Evolutionary conservation across 768 basidiomycete genomes (phyloP).

Genomic region (Tephrocybe sp.): DNA sequence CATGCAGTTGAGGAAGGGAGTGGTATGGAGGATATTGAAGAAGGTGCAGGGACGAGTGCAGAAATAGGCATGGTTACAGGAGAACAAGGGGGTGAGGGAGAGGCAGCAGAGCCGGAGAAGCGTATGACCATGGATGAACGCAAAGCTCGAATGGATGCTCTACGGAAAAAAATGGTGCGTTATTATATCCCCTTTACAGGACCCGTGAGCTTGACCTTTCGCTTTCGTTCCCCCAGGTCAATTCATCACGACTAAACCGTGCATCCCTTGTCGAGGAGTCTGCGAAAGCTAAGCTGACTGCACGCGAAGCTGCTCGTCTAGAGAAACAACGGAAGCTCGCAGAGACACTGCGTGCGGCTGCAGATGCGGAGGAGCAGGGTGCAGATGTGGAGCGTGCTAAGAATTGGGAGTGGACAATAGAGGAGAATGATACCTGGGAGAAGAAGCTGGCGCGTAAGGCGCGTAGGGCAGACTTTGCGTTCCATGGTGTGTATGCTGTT

Average conservation of each 20-base stretch:
- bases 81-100: slow-evolving; percentile 23
- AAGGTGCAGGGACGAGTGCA: not conserved
- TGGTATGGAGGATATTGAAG: not conserved
- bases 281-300: slow-evolving; percentile 72
- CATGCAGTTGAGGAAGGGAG: not conserved
- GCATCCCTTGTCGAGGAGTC: slow-evolving; percentile 84
- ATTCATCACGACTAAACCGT: slow-evolving; percentile 81
- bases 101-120: slow-evolving; percentile 17
- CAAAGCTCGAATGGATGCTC: slow-evolving; percentile 72
- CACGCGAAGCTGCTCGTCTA: slow-evolving; percentile 77
- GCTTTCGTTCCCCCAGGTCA: slow-evolving; percentile 46
- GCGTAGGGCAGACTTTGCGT: slow-evolving; percentile 85
- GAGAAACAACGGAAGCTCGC: slow-evolving; percentile 91
- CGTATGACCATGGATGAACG: slow-evolving; percentile 66
- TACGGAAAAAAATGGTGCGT: slow-evolving; percentile 80
- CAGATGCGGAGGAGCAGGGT: slow-evolving; percentile 88
- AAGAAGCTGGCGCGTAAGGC: slow-evolving; percentile 82
- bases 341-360: slow-evolving; percentile 80
- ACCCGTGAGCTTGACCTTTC: not conserved
- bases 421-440: slow-evolving; percentile 97
- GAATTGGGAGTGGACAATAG: slow-evolving; percentile 95
- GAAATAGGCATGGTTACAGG: not conserved
- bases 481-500: slow-evolving; percentile 68
- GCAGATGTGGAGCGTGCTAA: slow-evolving; percentile 88
- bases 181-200: slow-evolving; percentile 1